Base-by-base conservation (phyloP, 371 early-diverging fungal species). In the Thermomucor indicae-seudaticae region DNA sequence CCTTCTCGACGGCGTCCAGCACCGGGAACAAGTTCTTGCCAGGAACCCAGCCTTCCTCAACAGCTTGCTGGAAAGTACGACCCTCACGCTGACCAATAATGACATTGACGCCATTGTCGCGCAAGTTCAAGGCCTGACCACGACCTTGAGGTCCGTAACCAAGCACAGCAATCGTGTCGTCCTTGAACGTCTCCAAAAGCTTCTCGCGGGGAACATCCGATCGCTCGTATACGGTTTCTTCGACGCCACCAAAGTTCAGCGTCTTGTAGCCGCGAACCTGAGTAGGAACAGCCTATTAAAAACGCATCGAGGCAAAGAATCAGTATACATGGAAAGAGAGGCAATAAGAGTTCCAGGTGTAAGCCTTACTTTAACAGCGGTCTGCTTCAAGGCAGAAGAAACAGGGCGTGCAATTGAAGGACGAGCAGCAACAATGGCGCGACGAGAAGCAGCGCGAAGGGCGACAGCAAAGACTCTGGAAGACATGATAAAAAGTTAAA, bases 71-170 rank as follows among this genome's bases (percentile, higher is more conserved):
- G 86, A 90, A 97, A 41, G 92, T 90, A 66, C 82, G 81, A 60
- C 96, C 95, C 75, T 94, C 88, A 71, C 97, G 90, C 50, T 91
- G 84, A 59, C 97, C 97, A 60, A 97, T 85, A 57, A 97, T 89
- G 62, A 97, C 96, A 62, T 94, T 93, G 55, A 96, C 79, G 55
- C 92, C 92, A 67, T 97, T 93, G 83, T 97, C 97, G 57, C 92
- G 90, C 68, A 92, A 80, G 88, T 97, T 97, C 60, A 95, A 83
- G 43, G 91, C 88, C 78, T 97, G 97, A 57, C 92, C 95, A 76
- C 90, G 91, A 56, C 97, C 97, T 79, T 95, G 95, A 45, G 97
- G 93, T 48, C 96, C 97, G 76, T 97, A 97, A 54, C 97, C 97
- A 61, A 97, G 86, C 42, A 97, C 91, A 45, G 96, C 92, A 65